Base-by-base conservation (phyloP, 495 filamentous ascomycete species). In the Aspergillus leporis region DNA sequence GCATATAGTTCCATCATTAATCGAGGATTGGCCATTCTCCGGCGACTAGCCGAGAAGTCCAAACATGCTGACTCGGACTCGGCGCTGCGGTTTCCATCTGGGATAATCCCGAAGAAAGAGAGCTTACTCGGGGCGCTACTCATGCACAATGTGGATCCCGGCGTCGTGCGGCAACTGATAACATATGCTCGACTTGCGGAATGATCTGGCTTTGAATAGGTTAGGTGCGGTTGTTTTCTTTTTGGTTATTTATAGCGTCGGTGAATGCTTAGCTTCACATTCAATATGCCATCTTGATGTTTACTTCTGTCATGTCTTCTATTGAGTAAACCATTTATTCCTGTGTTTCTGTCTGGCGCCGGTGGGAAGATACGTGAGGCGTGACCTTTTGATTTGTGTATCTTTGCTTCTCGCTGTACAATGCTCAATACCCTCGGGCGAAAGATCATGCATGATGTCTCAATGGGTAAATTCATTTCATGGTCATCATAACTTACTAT, bases 101-200 rank as follows among this genome's bases (percentile, higher is more conserved):
- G 82, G 28, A 83, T 87, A 2, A 66, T 93, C 14, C 90, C 89
- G 4, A 80, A 82, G 50, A 87, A 84, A 63, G 88, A 92, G 56
- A 88, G 77, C 66, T 74, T 95, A 52, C 80, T 93, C 18, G 82
- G 79, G 4, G 88, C 87, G 30, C 68, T 93, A 50, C 75, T 85
- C 63, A 87, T 87, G 67, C 76, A 79, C 60, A 80, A 83, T 72
- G 80, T 78, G 71, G 81, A 82, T 68, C 77, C 70, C 55, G 80
- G 68, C 28, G 81, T 93, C 64, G 76, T 93, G 62, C 86, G 86
- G 56, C 85, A 93, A 61, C 73, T 94, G 60, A 85, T 89, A 66
- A 81, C 82, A 45, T 92, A 90, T 72, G 86, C 87, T 28, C 81
- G 79, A 51, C 76, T 91, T 59, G 86, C 84, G 56, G 78, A 73